Evolutionary conservation across 306 rosid genomes (phyloP), one percentile per base, ranked within the genome.

Genomic region (Lupinus albus): DNA sequence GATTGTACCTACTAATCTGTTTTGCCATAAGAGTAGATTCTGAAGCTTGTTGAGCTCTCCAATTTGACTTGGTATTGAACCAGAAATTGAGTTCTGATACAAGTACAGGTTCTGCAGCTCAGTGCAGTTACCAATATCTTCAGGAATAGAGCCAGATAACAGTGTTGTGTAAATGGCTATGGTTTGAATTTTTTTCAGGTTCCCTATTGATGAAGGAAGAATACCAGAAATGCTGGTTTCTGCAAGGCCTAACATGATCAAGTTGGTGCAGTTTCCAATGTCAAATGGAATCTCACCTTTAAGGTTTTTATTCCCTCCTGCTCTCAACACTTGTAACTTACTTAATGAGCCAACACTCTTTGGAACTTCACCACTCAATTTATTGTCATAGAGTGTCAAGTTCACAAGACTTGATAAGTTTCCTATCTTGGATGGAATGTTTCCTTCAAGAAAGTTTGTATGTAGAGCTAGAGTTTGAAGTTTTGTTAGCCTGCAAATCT

Each of bases 261-360:
- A 82, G 70, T 68, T 79, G 60, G 84, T 84, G 86, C 97, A 91
- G 84, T 85, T 87, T 75, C 96, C 96, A 64, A 91, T 91, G 60
- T 85, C 95, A 81, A 80, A 63, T 45, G 97, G 97, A 47, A 91
- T 46, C 75, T 79, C 85, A 65, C 95, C 96, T 9, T 83, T 82
- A 0, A 92, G 79, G 59, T 81, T 61, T 61, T 45, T 74, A 74
- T 92, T 92, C 80, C 97, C 97, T 18, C 97, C 97, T 11, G 79
- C 89, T 80, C 94, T 82, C 73, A 87, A 74, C 18, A 79, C 62
- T 76, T 87, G 78, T 13, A 92, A 87, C 57, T 79, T 79, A 13
- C 68, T 78, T 17, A 92, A 68, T 35, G 67, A 81, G 33, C 95
- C 96, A 63, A 87, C 60, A 63, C 92, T 82, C 79, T 65, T 89